Conservation (phyloP, 345 rosid species). For the Streptanthus diversifolius region DNA sequence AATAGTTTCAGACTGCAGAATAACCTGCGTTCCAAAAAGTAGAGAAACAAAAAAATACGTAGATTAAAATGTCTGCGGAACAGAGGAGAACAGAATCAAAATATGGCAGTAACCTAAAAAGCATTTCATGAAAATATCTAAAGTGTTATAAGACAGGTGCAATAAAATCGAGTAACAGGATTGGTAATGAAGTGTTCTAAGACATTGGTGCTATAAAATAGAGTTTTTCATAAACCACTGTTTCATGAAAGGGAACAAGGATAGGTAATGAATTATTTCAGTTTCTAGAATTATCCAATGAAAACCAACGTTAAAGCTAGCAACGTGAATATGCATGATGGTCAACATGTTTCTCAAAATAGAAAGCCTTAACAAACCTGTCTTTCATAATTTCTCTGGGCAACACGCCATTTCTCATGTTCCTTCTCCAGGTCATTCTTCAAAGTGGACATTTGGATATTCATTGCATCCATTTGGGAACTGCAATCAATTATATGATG, state of each 20-base stretch:
- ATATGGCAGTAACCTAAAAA: not conserved
- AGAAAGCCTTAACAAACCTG: slow-evolving; percentile 53
- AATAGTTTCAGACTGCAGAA: slow-evolving; percentile 92
- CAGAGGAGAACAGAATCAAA: not conserved
- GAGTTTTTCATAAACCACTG: not conserved
- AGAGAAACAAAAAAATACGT: not conserved
- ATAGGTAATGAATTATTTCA: not conserved
- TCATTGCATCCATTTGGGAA: slow-evolving; percentile 62
- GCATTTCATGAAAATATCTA: not conserved
- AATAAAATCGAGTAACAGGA: not conserved
- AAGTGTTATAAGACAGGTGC: not conserved
- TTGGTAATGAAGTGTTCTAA: not conserved
- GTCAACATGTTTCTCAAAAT: not conserved
- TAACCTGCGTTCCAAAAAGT: slow-evolving; percentile 52
- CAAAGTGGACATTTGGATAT: slow-evolving; percentile 54
- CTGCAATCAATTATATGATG: slow-evolving; percentile 39
- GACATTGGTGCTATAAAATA: not conserved
- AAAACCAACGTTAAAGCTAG: not conserved
- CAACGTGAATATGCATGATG: slow-evolving; percentile 14
- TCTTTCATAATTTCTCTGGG: slow-evolving; percentile 91
- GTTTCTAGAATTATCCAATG: not conserved
- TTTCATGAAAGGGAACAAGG: not conserved
- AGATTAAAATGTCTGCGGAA: not conserved
- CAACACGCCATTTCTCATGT: slow-evolving; percentile 72
- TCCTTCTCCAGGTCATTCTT: slow-evolving; percentile 70